Base-by-base conservation (phyloP, 2,329 filamentous ascomycete species). In the Bipolaris bicolor region DNA sequence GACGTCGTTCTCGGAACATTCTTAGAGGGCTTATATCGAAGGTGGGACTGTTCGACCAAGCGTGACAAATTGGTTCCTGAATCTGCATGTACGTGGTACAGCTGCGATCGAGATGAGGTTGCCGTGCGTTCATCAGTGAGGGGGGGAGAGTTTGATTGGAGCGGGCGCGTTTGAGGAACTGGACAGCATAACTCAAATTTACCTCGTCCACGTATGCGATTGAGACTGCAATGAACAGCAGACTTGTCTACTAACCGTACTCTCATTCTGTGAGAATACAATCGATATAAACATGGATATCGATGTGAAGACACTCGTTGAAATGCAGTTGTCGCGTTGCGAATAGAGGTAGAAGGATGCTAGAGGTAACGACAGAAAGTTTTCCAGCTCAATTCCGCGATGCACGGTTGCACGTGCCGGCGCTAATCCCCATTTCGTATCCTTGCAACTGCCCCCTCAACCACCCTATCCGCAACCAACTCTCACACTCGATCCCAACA, bases 31-130 rank as follows among this genome's bases (percentile, higher is more conserved):
- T 68, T 73, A 69, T 74, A 62, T 58, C 71, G 71, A 74, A 75
- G 71, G 68, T 63, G 67, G 43, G 58, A 62, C 64, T 70, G 22
- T 75, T 75, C 72, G 72, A 63, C 68, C 61, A 75, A 70, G 73
- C 73, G 73, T 75, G 73, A 76, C 73, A 76, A 75, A 71, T 75
- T 76, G 69, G 71, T 75, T 75, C 73, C 73, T 57, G 55, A 20
- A 7, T 57, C 33, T 33, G 44, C 16, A 40, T 16, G n/a, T 46
- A n/a, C n/a, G 33, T 2, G 41, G 15, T 13, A 31, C 22, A 22
- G 29, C 24, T 40, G 46, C 10, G 11, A 22, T 46, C 34, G 31
- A 31, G 18, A 26, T 46, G 5, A 39, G 7, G 3, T 39, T 15
- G 22, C 34, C 15, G 16, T 49, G 34, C 46, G 9, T 11, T 26